A percentile compares a stretch with the other conserved stretches of the same genome.
phyloP scores from a whole-genome alignment of 192 early-diverging fungal species.

The Backusella luteola region DNA sequence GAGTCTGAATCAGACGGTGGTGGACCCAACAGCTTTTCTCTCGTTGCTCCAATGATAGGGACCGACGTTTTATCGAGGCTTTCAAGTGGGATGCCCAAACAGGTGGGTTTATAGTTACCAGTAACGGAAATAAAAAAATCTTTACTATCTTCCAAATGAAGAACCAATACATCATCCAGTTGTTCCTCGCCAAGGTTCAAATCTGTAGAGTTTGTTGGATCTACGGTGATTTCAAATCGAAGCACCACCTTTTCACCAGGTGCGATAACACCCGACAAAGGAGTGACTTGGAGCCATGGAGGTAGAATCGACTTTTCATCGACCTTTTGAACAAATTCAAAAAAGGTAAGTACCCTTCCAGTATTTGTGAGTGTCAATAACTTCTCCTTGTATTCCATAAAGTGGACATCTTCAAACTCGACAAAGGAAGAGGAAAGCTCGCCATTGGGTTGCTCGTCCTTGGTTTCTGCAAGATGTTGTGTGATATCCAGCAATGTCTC shows the following conservation, averaged over 20 bases:
- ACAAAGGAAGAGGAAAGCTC: constrained; percentile 63
- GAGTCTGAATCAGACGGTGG: neutral
- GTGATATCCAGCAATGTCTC: constrained; percentile 58
- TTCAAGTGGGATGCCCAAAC: constrained; percentile 74
- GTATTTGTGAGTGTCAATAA: constrained; percentile 68
- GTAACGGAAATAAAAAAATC: constrained; percentile 82
- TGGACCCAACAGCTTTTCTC: neutral
- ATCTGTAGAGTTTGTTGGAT: constrained; percentile 42
- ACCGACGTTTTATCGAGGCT: constrained; percentile 57
- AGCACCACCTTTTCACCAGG: constrained; percentile 68
- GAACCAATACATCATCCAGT: constrained; percentile 74
- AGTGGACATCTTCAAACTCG: constrained; percentile 69
- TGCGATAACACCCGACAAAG: constrained; percentile 64
- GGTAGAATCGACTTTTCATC: constrained; percentile 52
- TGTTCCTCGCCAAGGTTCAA: constrained; percentile 62
- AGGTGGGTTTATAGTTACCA: constrained; percentile 69
- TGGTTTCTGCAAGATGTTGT: constrained; percentile 71
- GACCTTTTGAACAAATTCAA: constrained; percentile 72
- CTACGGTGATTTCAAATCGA: constrained; percentile 59
- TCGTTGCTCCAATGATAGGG: constrained; percentile 39
- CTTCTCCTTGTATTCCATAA: constrained; percentile 48
- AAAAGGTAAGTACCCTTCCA: constrained; percentile 73
- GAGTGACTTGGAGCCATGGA: constrained; percentile 73
- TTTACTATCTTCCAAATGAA: constrained; percentile 77
- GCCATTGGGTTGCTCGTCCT: constrained; percentile 71